Conservation (phyloP, 176 grass and related monocot species). For the Saccharum officinarum region DNA sequence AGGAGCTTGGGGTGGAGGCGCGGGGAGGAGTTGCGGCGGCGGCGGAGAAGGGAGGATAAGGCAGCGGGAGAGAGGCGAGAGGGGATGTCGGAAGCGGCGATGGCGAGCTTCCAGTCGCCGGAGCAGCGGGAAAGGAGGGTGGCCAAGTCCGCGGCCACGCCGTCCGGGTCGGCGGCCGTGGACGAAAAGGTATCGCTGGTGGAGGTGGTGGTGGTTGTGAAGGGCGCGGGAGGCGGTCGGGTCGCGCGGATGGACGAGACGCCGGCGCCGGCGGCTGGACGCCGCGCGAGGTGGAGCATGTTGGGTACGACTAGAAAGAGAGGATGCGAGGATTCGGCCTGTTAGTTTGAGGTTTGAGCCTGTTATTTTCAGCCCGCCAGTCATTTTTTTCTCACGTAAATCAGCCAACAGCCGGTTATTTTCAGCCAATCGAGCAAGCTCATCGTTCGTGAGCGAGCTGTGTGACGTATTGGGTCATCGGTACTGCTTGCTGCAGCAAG, state of each 20-base stretch:
- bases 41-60: conserved; percentile 42
- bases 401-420: too few relatives aligned
- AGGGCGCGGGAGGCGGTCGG: background rate
- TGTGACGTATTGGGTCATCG: too few relatives aligned
- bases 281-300: conserved; percentile 33
- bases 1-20: conserved; percentile 49
- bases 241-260: background rate
- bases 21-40: background rate
- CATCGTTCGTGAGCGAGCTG: too few relatives aligned
- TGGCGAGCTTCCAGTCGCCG: conserved; percentile 56
- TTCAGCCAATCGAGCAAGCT: too few relatives aligned
- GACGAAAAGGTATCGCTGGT: conserved; percentile 13
- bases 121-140: conserved; percentile 46
- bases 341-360: too few relatives aligned
- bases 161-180: conserved; percentile 28
- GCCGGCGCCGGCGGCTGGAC: conserved; percentile 11
- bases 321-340: background rate
- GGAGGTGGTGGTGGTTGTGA: background rate
- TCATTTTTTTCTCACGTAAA: too few relatives aligned
- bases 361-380: too few relatives aligned
- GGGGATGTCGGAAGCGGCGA: conserved; percentile 51
- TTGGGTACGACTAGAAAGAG: background rate
- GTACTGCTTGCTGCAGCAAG: too few relatives aligned
- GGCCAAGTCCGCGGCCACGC: conserved; percentile 49
- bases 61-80: conserved; percentile 39